A percentile compares a stretch with the other conserved stretches of the same genome.
Conservation (phyloP, 805 yeast species). For the Kurtzmaniella cleridarum region DNA sequence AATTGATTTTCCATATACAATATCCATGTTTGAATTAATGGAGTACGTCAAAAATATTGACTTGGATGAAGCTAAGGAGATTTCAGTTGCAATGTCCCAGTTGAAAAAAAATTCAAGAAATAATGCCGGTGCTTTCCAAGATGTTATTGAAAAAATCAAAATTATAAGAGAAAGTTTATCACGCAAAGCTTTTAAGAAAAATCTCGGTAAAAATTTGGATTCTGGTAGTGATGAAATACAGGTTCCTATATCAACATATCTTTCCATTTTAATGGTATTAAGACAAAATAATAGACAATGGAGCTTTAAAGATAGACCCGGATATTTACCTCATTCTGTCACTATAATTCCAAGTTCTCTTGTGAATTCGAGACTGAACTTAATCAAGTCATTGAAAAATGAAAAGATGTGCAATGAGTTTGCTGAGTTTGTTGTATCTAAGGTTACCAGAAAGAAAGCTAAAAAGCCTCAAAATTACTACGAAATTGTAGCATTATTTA, state of each 20-base stretch:
- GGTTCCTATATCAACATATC: slow-evolving; percentile 14
- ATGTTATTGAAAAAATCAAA: too few species aligned
- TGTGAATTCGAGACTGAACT: slow-evolving; percentile 7
- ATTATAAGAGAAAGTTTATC: too few species aligned
- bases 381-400: slow-evolving; percentile 16
- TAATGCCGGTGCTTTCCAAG: too few species aligned
- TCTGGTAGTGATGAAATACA: too few species aligned
- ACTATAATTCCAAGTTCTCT: slow-evolving; percentile 25
- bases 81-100: too few species aligned
- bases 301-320: slow-evolving; percentile 19
- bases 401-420: slow-evolving; percentile 15
- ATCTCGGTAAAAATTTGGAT: too few species aligned
- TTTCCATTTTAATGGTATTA: slow-evolving; percentile 45
- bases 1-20: slow-evolving; percentile 23
- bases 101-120: too few species aligned
- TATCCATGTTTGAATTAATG: slow-evolving; percentile 33
- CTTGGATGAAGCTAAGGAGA: neutral
- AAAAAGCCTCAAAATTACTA: slow-evolving; percentile 17
- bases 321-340: slow-evolving; percentile 8
- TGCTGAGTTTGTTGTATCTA: slow-evolving; percentile 13
- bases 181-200: too few species aligned
- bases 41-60: slow-evolving; percentile 9
- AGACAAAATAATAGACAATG: slow-evolving; percentile 45
- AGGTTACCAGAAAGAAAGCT: slow-evolving; percentile 3
- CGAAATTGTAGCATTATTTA: slow-evolving; percentile 41